Conservation (phyloP, 805 yeast species). For the Ogataea nitratoaversa region DNA sequence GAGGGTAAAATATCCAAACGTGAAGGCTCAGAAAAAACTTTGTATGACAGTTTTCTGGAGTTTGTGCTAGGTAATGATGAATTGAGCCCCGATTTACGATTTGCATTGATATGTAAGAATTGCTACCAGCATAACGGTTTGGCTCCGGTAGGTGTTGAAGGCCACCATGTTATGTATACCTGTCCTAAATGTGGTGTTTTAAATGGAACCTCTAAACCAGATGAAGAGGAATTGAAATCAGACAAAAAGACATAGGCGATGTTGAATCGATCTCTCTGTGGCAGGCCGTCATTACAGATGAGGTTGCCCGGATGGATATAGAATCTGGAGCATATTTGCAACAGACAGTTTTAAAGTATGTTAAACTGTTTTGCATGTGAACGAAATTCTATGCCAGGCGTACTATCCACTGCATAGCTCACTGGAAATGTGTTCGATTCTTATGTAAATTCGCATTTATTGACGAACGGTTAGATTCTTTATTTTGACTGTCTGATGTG, state of each 20-base stretch:
- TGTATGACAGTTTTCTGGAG: slow-evolving; percentile 36
- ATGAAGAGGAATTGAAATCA: slow-evolving; percentile 1
- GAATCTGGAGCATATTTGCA: no score
- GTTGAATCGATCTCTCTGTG: no score
- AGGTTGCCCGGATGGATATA: no score
- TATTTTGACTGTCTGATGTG: no score
- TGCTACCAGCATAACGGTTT: slow-evolving; percentile 75
- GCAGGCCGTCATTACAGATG: no score
- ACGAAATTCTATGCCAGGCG: no score
- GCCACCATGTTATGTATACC: slow-evolving; percentile 46
- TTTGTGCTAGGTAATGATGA: slow-evolving; percentile 61
- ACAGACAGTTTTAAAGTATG: no score
- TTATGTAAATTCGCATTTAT: no score
- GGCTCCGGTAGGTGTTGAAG: slow-evolving; percentile 65
- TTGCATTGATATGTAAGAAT: slow-evolving; percentile 66
- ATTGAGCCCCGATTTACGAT: slow-evolving; percentile 51
- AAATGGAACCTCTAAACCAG: slow-evolving; percentile 25
- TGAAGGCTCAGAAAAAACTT: slow-evolving; percentile 5
- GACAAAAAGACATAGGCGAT: not conserved
- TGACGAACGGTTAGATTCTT: no score
- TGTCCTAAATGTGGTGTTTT: slow-evolving; percentile 63
- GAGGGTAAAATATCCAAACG: slow-evolving; percentile 21
- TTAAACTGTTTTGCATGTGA: no score
- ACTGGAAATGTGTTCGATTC: no score
- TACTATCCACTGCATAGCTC: no score